Conservation (phyloP, 108 stramenopile genomes). For the Stephanodiscus minutulus region DNA sequence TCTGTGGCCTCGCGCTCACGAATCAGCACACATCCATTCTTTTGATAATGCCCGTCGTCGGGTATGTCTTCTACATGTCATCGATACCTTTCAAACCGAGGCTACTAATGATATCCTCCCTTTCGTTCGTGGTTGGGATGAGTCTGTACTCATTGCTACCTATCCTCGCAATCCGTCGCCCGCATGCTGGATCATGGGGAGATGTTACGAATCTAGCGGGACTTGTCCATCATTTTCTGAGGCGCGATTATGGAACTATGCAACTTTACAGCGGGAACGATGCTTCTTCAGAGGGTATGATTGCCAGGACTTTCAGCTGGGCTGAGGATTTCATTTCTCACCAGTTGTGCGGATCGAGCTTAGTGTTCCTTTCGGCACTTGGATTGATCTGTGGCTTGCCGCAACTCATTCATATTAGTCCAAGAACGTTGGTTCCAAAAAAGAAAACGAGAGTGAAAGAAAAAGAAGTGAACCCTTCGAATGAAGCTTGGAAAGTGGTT, state of each 20-base stretch:
- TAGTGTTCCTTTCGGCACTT: constrained; percentile 14
- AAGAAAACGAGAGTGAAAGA: constrained; percentile 6
- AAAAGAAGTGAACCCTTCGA: background rate
- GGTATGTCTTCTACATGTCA: constrained; percentile 37
- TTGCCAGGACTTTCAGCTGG: constrained; percentile 35
- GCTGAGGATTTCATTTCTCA: constrained; percentile 22
- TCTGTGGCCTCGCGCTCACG: constrained; percentile 69
- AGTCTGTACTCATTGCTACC: constrained; percentile 59
- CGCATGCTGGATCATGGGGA: constrained; percentile 79
- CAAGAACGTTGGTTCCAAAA: background rate
- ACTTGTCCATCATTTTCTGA: constrained; percentile 64
- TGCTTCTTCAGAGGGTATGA: constrained; percentile 34
- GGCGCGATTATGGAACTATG: constrained; percentile 79
- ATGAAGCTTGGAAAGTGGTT: constrained; percentile 21
- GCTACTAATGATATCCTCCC: constrained; percentile 16
- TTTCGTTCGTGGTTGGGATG: constrained; percentile 54
- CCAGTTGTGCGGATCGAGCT: constrained; percentile 22
- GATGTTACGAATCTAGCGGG: constrained; percentile 55
- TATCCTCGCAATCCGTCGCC: constrained; percentile 31
- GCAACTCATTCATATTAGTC: background rate
- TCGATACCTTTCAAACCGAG: constrained; percentile 23
- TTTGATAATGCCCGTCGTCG: constrained; percentile 48
- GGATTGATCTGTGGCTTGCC: constrained; percentile 19
- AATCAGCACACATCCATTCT: constrained; percentile 86
- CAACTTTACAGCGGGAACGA: constrained; percentile 56